A percentile compares a stretch with the other conserved stretches of the same genome.
These are phyloP conservation scores for Tolypocladium capitatum DNA, from an alignment of 2,329 filamentous ascomycete genomes.

Conservation along the genomic window DNA sequence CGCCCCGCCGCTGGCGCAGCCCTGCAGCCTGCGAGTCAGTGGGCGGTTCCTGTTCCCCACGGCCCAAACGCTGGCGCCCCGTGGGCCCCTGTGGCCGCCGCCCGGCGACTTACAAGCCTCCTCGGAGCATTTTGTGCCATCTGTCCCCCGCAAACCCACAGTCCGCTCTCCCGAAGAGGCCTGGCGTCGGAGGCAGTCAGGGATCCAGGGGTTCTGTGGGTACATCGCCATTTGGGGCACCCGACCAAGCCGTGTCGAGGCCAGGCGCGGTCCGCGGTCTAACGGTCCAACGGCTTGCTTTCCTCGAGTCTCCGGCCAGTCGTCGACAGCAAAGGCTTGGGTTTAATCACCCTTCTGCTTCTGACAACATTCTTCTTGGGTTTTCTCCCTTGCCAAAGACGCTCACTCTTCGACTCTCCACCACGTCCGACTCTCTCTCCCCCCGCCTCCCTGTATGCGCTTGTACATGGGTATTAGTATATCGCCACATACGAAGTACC, in stretches of 20 bases:
- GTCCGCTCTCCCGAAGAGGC: not conserved
- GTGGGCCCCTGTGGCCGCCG: not conserved
- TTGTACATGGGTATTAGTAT: not conserved
- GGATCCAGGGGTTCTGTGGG: constrained; percentile 3
- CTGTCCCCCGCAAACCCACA: not conserved
- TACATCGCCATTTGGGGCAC: not conserved
- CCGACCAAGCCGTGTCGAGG: not conserved
- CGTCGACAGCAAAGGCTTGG: not conserved
- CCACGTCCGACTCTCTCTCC: not conserved
- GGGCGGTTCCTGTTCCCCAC: not conserved
- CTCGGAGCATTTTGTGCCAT: not conserved
- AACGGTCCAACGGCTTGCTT: not conserved
- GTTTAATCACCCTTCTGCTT: not conserved
- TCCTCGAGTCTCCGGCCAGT: not conserved
- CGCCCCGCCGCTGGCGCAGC: not conserved
- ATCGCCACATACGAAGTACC: not conserved
- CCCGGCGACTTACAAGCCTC: not conserved
- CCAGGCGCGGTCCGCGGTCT: too few species aligned
- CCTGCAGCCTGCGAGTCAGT: not conserved
- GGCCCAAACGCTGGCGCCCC: not conserved
- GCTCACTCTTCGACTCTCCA: not conserved
- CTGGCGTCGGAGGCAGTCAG: too few species aligned
- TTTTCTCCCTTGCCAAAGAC: not conserved
- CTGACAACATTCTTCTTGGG: not conserved
- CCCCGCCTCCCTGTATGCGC: not conserved